Base-by-base conservation (phyloP, 148 eudicot genomes). In the Vaccinium macrocarpon region DNA sequence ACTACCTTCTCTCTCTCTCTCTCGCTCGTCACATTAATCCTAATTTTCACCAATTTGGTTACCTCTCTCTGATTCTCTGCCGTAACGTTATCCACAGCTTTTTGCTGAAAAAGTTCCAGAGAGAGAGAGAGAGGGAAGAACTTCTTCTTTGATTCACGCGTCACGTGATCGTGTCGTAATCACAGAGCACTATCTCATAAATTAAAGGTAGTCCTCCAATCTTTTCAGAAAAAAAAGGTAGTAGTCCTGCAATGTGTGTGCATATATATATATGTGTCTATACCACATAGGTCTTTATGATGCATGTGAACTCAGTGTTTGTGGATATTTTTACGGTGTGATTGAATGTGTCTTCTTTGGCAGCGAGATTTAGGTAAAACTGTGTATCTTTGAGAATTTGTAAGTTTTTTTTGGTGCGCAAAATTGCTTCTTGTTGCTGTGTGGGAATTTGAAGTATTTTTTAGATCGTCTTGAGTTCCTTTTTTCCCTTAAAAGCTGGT, bases 141-240 rank as follows among this genome's bases (percentile, higher is more conserved):
- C 9, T 8, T 4, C 25, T 16, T 64, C 38, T 64, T 81, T 13
- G 42, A 4, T 64, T 5, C 42, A 5, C 59, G 29, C 51, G 70
- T 48, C 35, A 81, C 55, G 82, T 62, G 73, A 62, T 81, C 32
- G 57, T 49, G 27, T 64, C 83, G 25, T 49, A 46, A 49, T 81
- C 56, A 62, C 2, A 46, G 1, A 64, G 53, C n/a, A 27, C 15
- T 15, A 68, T 27, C 29, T 7, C 72, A 32, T 11, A 27, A 12
- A 2, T 66, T 42, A 42, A 68, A 62, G 72, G 72, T 66, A 25
- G 14, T 49, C 59, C 18, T 51, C 14, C 11, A 12, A 64, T 66
- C 46, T 42, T 4, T 42, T 42, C 46, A 42, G 6, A 5, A 42
- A 42, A 42, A 42, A 42, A 35, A 2, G 46, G 46, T 42, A 42